A percentile compares a stretch with the other conserved stretches of the same genome.
These are phyloP conservation scores for Brassica carinata DNA, from an alignment of 345 rosid species.

Conservation along the genomic window DNA sequence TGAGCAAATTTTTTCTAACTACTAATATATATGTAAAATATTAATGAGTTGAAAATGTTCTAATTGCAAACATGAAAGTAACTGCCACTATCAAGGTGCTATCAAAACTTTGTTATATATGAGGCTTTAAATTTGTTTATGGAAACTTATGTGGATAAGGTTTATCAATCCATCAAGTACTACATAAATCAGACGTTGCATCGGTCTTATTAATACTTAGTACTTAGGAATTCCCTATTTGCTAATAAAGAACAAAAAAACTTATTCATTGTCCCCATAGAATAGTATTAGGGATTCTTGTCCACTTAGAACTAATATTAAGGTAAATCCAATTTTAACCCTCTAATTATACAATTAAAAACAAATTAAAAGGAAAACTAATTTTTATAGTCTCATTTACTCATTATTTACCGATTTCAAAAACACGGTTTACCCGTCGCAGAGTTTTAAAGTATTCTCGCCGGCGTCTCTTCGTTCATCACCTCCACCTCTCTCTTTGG, in stretches of 20 bases:
- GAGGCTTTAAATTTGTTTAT: background rate
- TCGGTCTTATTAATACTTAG: background rate
- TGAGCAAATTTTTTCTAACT: no score
- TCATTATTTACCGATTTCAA: background rate
- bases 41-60: no score
- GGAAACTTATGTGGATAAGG: background rate
- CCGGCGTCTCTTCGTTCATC: no score
- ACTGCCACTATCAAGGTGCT: background rate
- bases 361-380: background rate
- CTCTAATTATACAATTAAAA: background rate
- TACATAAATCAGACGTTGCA: background rate
- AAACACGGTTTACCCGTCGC: no score
- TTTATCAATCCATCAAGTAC: background rate
- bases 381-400: background rate
- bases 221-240: background rate
- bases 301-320: background rate
- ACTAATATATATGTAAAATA: no score
- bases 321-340: background rate
- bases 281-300: background rate
- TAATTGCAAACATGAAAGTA: no score
- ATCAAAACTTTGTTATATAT: background rate
- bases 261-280: background rate
- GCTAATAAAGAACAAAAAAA: no score
- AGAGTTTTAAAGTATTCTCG: no score
- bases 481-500: background rate